A percentile compares a stretch with the other conserved stretches of the same genome.
Conservation (phyloP, 2,329 filamentous ascomycete species). For the Hortaea werneckii region DNA sequence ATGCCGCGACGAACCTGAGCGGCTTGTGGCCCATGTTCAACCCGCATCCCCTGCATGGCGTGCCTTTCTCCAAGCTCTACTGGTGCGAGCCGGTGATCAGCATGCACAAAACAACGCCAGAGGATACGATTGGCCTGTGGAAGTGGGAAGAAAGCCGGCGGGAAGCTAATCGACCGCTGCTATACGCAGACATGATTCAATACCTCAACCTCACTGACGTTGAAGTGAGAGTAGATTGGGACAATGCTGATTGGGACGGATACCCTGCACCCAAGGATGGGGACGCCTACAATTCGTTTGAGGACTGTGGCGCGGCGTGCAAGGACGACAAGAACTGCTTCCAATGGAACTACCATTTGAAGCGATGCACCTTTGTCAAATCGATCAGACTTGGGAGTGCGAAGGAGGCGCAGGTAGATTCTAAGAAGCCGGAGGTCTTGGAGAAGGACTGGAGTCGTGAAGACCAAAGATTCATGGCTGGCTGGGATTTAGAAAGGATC, state of each 20-base stretch:
- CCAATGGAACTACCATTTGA: slow-evolving; percentile 25
- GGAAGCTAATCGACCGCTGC: slow-evolving; percentile 13
- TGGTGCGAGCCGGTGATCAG: slow-evolving; percentile 21
- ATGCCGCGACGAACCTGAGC: slow-evolving; percentile 32
- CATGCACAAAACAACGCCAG: slow-evolving; percentile 19
- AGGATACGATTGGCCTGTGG: slow-evolving; percentile 42
- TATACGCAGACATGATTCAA: slow-evolving; percentile 23
- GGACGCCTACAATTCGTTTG: slow-evolving; percentile 22
- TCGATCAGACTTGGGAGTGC: slow-evolving; percentile 29
- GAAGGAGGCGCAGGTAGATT: slow-evolving; percentile 19
- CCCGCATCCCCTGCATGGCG: slow-evolving; percentile 8
- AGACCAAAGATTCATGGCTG: slow-evolving; percentile 29
- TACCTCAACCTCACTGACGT: slow-evolving; percentile 19
- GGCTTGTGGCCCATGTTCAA: slow-evolving; percentile 12
- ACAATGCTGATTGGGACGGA: slow-evolving; percentile 27
- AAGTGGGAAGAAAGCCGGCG: slow-evolving; percentile 35
- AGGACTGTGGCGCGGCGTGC: slow-evolving; percentile 38
- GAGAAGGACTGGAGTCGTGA: slow-evolving; percentile 17
- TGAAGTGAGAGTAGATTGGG: slow-evolving; percentile 22
- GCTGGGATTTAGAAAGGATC: slow-evolving; percentile 30
- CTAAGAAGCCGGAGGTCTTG: slow-evolving; percentile 22
- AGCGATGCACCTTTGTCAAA: slow-evolving; percentile 15
- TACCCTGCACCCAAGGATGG: slow-evolving; percentile 19
- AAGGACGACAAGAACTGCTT: slow-evolving; percentile 25
- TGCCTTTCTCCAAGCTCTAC: slow-evolving; percentile 9